Base-by-base conservation (phyloP, 257 asterid species). In the Phtheirospermum japonicum region DNA sequence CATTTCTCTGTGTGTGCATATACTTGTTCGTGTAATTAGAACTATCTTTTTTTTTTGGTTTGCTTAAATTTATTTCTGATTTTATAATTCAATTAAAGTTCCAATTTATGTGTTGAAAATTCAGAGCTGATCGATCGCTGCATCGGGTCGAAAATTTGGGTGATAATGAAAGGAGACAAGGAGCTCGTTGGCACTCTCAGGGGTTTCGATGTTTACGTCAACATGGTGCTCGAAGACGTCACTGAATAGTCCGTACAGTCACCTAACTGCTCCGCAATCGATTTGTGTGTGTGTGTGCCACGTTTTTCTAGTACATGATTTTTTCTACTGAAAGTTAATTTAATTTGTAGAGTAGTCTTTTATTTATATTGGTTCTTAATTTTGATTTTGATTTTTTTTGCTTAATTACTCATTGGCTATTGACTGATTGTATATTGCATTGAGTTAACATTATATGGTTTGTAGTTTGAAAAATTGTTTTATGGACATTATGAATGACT, bases 131-230 rank as follows among this genome's bases (percentile, higher is more conserved):
- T 76, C 59, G 80, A 76, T 59, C 65, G 80, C 19, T 76, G 80
- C 71, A 76, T 76, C 45, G 80, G 80, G n/a, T 76, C 77, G 49
- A 76, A 76, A 46, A 71, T 76, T 37, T 76, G 80, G 80, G 80
- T 76, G 40, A 76, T 76, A 40, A 76, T 76, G 77, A 71, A 76
- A 40, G 80, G 80, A 5, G 80, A 71, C 57, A 76, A 76, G 65
- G 80, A 76, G 32, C 61, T 76, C 3, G 80, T 76, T 3, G 80
- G 80, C 3, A 76, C 80, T 8, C 80, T 76, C 9, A 67, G 61
- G 33, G 80, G 80, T 12, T 71, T 75, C 39, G 80, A 75, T 62
- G 76, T 71, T 16, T 75, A 70, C 54, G 80, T 75, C 19, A 75
- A 75, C 64, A 70, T 75, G 80, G 80, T 75, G 60, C 66, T 75